Conservation (phyloP, 169 alveolate species). For the Plasmodium relictum region DNA sequence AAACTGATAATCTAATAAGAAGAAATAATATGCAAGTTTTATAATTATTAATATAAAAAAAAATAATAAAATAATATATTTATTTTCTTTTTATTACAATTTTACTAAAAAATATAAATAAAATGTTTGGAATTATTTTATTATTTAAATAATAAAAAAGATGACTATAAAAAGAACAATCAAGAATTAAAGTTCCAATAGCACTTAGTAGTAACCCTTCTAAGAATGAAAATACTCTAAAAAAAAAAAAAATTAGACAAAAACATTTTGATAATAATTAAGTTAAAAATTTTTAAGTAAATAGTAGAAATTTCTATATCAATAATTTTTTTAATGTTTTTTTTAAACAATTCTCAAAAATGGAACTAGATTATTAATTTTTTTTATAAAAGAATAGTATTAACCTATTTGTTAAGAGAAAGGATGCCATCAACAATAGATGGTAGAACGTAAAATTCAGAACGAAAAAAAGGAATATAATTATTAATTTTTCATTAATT, state of each 20-base stretch:
- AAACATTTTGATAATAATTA: no score
- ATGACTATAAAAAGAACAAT: conserved; percentile 18
- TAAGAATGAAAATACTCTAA: conserved; percentile 44
- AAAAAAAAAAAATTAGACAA: not conserved
- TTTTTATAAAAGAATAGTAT: not conserved
- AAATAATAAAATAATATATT: not conserved
- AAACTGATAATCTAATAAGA: conserved; percentile 27
- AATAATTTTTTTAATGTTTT: no score
- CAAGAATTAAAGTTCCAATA: conserved; percentile 25
- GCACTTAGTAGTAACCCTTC: conserved; percentile 33
- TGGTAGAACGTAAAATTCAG: conserved; percentile 33
- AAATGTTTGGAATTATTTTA: not conserved
- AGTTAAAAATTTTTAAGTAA: no score
- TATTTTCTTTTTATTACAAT: conserved; percentile 11
- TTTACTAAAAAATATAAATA: conserved; percentile 26
- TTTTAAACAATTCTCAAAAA: no score
- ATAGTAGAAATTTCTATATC: no score
- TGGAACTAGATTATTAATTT: no score
- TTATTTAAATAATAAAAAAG: not conserved
- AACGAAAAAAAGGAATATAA: conserved; percentile 13
- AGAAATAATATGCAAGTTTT: not conserved
- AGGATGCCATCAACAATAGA: not conserved
- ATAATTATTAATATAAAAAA: not conserved
- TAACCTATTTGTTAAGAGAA: conserved; percentile 38
- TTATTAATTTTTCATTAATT: conserved; percentile 23